Evolutionary conservation across 495 filamentous ascomycete species (phyloP).

Genomic region (Trichoderma virens): DNA sequence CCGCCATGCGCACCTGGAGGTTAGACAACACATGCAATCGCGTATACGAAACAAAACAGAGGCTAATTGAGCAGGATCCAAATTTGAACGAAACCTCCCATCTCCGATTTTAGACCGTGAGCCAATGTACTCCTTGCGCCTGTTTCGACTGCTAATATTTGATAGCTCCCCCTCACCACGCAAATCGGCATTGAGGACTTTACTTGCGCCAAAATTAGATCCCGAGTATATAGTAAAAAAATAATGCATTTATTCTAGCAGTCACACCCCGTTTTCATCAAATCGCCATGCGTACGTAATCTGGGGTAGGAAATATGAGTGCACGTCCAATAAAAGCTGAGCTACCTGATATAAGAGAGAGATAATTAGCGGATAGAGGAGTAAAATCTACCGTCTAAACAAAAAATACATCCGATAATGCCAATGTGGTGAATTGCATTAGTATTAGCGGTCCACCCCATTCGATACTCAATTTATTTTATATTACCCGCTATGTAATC

Average conservation of each 20-base stretch:
- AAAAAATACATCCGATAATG: too few relatives aligned
- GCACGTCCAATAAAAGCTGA: too few relatives aligned
- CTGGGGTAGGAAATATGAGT: too few relatives aligned
- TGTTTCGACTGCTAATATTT: neutral
- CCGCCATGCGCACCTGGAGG: slow-evolving; percentile 90
- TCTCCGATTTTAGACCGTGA: slow-evolving; percentile 69
- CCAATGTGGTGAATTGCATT: too few relatives aligned
- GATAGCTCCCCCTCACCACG: neutral
- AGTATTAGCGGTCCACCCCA: too few relatives aligned
- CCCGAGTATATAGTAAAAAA: neutral
- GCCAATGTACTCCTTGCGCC: slow-evolving; percentile 25
- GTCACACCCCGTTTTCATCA: too few relatives aligned
- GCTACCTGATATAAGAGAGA: too few relatives aligned
- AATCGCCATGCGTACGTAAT: too few relatives aligned
- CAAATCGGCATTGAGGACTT: neutral
- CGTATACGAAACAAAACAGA: neutral
- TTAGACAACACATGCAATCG: slow-evolving; percentile 34
- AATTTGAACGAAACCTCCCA: slow-evolving; percentile 91
- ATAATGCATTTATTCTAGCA: neutral
- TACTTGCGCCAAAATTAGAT: neutral
- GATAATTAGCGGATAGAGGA: too few relatives aligned
- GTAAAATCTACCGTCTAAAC: too few relatives aligned
- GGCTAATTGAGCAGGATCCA: slow-evolving; percentile 59
- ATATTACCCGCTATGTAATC: too few relatives aligned
- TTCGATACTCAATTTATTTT: too few relatives aligned